Evolutionary conservation across 345 rosid species (phyloP).

Genomic region (Acer campestre): DNA sequence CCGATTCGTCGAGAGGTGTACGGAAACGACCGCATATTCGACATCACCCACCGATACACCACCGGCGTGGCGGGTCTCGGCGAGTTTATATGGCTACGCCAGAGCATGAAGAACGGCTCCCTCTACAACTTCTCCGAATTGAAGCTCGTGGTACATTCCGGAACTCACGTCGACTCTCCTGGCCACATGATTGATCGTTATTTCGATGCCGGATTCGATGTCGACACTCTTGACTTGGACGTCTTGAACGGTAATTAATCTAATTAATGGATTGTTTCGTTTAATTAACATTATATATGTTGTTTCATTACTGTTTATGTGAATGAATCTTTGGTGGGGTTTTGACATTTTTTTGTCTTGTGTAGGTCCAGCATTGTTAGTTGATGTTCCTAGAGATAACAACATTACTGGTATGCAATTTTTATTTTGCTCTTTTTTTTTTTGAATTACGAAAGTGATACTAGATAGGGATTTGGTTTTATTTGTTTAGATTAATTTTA

Average conservation of each 20-base stretch:
- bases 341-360: not conserved
- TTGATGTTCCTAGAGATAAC: slow-evolving; percentile 64
- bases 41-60: slow-evolving; percentile 44
- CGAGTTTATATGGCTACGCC: slow-evolving; percentile 37
- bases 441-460: not conserved
- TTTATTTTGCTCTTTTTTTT: not conserved
- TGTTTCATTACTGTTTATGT: no score
- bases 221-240: slow-evolving; percentile 46
- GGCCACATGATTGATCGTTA: slow-evolving; percentile 49
- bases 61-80: slow-evolving; percentile 53
- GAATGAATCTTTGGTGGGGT: no score
- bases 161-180: slow-evolving; percentile 63
- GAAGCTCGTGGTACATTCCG: slow-evolving; percentile 44
- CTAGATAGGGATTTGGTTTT: no score
- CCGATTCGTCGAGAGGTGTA: slow-evolving; percentile 36
- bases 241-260: slow-evolving; percentile 33
- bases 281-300: no score
- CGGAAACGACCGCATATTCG: slow-evolving; percentile 43
- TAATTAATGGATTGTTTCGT: not conserved
- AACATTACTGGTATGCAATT: slow-evolving; percentile 58
- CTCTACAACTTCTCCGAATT: slow-evolving; percentile 26
- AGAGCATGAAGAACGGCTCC: slow-evolving; percentile 53
- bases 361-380: slow-evolving; percentile 35
- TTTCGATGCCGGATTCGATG: slow-evolving; percentile 52
- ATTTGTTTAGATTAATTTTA: no score